Percentiles rank a stretch among this genome's conserved stretches.
Evolutionary conservation across 108 stramenopile genomes (phyloP).

Genomic region (Nitzschia sp.): DNA sequence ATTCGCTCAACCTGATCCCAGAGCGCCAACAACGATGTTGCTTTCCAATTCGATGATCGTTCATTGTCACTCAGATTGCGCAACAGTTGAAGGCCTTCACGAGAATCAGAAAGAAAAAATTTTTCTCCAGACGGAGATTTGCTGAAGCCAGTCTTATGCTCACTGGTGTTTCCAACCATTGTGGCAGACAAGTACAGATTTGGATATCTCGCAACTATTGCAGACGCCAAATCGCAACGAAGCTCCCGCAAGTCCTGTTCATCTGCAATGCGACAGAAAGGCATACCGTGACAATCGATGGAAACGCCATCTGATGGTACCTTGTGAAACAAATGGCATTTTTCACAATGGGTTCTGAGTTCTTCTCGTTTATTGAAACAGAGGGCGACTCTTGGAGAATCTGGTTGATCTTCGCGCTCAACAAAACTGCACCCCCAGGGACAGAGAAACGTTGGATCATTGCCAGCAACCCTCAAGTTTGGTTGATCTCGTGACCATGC

Average conservation of each 20-base stretch:
- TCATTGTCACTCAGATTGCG: too few relatives aligned
- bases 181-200: background rate
- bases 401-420: background rate
- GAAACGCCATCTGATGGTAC: background rate
- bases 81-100: too few relatives aligned
- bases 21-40: too few relatives aligned
- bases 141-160: background rate
- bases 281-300: background rate
- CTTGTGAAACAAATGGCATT: constrained; percentile 9
- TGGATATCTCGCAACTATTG: background rate
- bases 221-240: background rate
- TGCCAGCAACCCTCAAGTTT: too few relatives aligned
- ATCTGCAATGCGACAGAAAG: background rate
- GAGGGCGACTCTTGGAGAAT: background rate
- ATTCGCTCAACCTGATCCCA: too few relatives aligned
- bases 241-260: background rate
- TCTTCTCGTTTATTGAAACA: background rate
- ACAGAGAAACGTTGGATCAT: background rate
- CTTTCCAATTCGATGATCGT: too few relatives aligned
- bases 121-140: constrained; percentile 19
- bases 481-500: too few relatives aligned
- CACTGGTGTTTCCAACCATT: background rate
- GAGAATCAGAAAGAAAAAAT: background rate
- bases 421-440: constrained; percentile 16
- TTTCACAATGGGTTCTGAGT: background rate